Conservation (phyloP, 2,329 filamentous ascomycete genomes). For the Amauroascus verrucosus region DNA sequence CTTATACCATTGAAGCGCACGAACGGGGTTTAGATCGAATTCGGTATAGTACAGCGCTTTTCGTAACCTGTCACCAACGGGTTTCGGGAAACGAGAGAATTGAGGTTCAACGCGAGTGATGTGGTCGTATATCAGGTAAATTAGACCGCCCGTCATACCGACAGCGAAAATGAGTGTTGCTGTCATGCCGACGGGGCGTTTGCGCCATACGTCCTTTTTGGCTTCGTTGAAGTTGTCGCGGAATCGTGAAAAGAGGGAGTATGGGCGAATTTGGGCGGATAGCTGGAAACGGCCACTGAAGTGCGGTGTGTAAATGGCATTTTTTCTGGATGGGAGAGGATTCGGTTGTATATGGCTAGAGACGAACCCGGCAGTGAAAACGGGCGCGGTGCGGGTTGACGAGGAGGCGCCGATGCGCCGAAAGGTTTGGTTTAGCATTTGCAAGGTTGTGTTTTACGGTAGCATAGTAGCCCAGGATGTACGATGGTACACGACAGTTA, state of each 20-base stretch:
- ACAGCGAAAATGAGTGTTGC: slow-evolving; percentile 33
- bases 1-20: slow-evolving; percentile 74
- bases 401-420: slow-evolving; percentile 24
- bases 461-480: background rate
- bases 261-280: slow-evolving; percentile 10
- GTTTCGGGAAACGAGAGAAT: slow-evolving; percentile 36
- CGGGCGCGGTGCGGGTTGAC: slow-evolving; percentile 12
- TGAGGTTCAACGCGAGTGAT: slow-evolving; percentile 33
- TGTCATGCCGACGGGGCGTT: slow-evolving; percentile 35
- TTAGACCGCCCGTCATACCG: slow-evolving; percentile 27
- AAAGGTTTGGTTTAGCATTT: slow-evolving; percentile 21
- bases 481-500: background rate
- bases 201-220: slow-evolving; percentile 33
- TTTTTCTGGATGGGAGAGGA: slow-evolving; percentile 10
- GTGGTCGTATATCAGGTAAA: slow-evolving; percentile 37
- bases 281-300: background rate
- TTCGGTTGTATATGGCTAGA: slow-evolving; percentile 5
- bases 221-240: slow-evolving; percentile 28
- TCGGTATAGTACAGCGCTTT: slow-evolving; percentile 81
- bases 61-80: slow-evolving; percentile 54
- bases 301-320: background rate
- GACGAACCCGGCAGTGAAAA: slow-evolving; percentile 11
- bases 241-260: slow-evolving; percentile 22
- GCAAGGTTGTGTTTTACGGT: slow-evolving; percentile 11
- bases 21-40: slow-evolving; percentile 59